Conservation (phyloP, 352 stramenopile genomes). For the Pythium brassicae region DNA sequence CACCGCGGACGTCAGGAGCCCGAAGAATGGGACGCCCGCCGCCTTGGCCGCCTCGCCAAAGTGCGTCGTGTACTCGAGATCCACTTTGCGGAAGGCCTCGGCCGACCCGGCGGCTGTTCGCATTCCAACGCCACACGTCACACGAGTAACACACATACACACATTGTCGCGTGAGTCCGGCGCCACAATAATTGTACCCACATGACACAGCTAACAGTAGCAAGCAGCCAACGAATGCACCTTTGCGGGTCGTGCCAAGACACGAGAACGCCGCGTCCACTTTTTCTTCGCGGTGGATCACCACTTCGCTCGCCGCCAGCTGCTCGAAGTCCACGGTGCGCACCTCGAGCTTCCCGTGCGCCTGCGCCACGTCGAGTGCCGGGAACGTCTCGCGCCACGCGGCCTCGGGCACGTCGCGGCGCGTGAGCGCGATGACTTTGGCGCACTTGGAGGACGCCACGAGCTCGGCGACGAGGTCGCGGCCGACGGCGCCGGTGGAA, state of each 20-base stretch:
- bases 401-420: constrained; percentile 44
- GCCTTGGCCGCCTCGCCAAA: constrained; percentile 49
- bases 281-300: constrained; percentile 22
- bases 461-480: constrained; percentile 66
- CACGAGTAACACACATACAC: neutral
- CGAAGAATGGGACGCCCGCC: constrained; percentile 50
- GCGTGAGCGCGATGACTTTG: constrained; percentile 56
- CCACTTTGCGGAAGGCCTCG: constrained; percentile 74
- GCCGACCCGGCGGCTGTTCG: constrained; percentile 43
- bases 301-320: constrained; percentile 27
- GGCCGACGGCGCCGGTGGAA: constrained; percentile 65
- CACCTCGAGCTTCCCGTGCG: constrained; percentile 49
- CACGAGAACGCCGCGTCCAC: constrained; percentile 70
- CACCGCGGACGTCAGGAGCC: constrained; percentile 56
- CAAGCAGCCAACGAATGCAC: too few species aligned
- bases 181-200: too few species aligned
- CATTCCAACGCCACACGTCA: too few species aligned
- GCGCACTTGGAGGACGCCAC: constrained; percentile 46
- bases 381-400: constrained; percentile 42
- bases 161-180: neutral
- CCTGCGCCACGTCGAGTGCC: constrained; percentile 28
- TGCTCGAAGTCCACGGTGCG: constrained; percentile 50
- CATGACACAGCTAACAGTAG: too few species aligned
- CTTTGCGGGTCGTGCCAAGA: constrained; percentile 66
- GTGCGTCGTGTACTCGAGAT: constrained; percentile 66